A percentile compares a stretch with the other conserved stretches of the same genome.
phyloP scores from a whole-genome alignment of 139 green algal genomes.

The Chlorella ohadii region DNA sequence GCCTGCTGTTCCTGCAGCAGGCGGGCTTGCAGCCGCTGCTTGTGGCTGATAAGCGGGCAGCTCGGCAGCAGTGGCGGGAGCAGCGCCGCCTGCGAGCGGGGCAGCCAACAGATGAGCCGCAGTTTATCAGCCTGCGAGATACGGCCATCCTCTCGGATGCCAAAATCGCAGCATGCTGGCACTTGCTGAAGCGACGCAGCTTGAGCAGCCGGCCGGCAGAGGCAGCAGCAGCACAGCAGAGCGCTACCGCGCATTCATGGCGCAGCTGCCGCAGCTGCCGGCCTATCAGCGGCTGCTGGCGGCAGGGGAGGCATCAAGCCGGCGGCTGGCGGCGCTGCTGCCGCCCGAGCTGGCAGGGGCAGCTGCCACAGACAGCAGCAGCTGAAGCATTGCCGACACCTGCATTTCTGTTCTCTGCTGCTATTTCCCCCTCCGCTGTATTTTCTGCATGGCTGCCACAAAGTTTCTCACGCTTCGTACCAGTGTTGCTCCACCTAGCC shows the following conservation, averaged over 20 bases:
- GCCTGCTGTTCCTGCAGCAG: constrained; percentile 13
- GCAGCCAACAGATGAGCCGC: not conserved
- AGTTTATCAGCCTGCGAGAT: not conserved
- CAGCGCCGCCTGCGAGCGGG: not conserved
- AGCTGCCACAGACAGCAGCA: no score
- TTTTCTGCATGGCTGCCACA: no score
- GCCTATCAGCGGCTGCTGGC: constrained; percentile 6
- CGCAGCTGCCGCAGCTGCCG: not conserved
- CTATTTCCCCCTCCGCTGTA: no score
- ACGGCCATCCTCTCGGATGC: not conserved
- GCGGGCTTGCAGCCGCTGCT: not conserved
- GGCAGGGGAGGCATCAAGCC: not conserved
- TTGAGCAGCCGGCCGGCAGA: not conserved
- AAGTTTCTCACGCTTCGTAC: no score
- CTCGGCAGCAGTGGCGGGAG: not conserved
- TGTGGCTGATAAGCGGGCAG: not conserved
- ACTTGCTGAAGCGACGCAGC: not conserved
- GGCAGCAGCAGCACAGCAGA: not conserved
- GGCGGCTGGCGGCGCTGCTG: not conserved
- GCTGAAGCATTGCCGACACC: no score
- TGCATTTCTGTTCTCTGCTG: no score
- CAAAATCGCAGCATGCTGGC: not conserved
- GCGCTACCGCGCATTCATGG: not conserved
- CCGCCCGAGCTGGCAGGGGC: not conserved
- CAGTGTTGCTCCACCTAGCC: no score